Conservation (phyloP, 192 early-diverging fungal species). For the Gonapodya sp. region DNA sequence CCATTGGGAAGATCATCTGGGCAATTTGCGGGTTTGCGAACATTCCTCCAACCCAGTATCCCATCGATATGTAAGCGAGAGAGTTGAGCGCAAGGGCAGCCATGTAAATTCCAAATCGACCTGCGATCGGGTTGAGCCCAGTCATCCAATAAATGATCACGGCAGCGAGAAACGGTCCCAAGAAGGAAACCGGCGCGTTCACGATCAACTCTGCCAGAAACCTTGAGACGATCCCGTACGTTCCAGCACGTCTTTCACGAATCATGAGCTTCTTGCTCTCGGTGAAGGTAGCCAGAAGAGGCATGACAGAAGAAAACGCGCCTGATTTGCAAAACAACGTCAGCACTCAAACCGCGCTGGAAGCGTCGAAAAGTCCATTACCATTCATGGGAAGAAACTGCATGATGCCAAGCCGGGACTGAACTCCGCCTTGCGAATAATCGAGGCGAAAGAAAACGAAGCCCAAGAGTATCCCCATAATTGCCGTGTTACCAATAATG, state of each 20-base stretch:
- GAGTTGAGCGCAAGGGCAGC: background rate
- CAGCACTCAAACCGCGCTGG: background rate
- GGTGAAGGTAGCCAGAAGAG: background rate
- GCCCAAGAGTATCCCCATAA: background rate
- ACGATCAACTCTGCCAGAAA: background rate
- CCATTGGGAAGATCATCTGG: background rate
- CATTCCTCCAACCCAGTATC: background rate
- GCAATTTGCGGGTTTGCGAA: background rate
- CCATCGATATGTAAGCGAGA: background rate
- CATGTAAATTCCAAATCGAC: background rate
- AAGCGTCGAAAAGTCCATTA: no score
- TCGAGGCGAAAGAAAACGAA: slow-evolving; percentile 1
- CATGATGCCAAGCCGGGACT: background rate
- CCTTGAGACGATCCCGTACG: background rate
- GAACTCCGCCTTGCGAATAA: background rate
- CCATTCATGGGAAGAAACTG: background rate
- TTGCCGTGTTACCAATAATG: background rate
- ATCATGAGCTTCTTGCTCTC: background rate
- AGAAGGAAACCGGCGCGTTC: background rate
- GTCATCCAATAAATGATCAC: background rate
- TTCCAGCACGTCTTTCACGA: background rate
- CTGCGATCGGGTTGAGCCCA: background rate
- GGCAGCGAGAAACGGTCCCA: background rate
- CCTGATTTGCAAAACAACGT: background rate
- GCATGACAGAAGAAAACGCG: background rate